These are phyloP conservation scores for Cercospora brassicicola DNA, from an alignment of 2,329 filamentous ascomycete genomes.

Conservation along the genomic window DNA sequence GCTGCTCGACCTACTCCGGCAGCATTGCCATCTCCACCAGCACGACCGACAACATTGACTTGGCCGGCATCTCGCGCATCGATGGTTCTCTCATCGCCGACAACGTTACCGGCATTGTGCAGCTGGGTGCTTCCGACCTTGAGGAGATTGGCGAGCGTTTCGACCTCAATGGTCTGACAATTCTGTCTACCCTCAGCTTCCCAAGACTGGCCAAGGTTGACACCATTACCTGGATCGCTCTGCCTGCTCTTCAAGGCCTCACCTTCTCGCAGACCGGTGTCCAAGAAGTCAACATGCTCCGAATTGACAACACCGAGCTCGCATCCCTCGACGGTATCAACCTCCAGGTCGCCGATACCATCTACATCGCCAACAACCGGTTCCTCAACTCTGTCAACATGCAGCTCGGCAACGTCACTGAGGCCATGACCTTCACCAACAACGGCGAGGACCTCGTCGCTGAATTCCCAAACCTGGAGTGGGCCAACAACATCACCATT, in stretches of 20 bases:
- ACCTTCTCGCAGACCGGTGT: constrained; percentile 62
- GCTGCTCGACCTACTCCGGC: constrained; percentile 69
- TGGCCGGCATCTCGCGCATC: constrained; percentile 65
- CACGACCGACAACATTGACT: constrained; percentile 58
- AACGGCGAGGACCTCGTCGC: constrained; percentile 74
- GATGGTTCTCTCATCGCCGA: constrained; percentile 55
- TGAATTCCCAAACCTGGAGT: constrained; percentile 73
- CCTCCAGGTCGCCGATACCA: constrained; percentile 66
- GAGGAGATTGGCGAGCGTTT: constrained; percentile 68
- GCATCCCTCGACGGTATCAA: constrained; percentile 77
- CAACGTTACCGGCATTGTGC: constrained; percentile 62
- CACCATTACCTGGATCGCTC: constrained; percentile 68
- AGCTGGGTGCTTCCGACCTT: constrained; percentile 63
- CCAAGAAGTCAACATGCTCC: constrained; percentile 65
- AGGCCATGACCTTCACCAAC: constrained; percentile 69
- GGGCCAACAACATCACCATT: constrained; percentile 78
- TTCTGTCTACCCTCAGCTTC: constrained; percentile 68
- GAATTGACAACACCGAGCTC: constrained; percentile 84
- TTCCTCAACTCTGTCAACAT: constrained; percentile 74
- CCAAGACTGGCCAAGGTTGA: constrained; percentile 64
- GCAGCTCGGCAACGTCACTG: constrained; percentile 73
- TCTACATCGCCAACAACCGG: constrained; percentile 89
- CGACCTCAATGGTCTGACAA: constrained; percentile 65
- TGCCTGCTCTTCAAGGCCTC: constrained; percentile 63
- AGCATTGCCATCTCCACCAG: constrained; percentile 63